A percentile compares a stretch with the other conserved stretches of the same genome.
These are phyloP conservation scores for Penicillium macrosclerotiorum DNA, from an alignment of 495 filamentous ascomycete genomes.

Conservation along the genomic window DNA sequence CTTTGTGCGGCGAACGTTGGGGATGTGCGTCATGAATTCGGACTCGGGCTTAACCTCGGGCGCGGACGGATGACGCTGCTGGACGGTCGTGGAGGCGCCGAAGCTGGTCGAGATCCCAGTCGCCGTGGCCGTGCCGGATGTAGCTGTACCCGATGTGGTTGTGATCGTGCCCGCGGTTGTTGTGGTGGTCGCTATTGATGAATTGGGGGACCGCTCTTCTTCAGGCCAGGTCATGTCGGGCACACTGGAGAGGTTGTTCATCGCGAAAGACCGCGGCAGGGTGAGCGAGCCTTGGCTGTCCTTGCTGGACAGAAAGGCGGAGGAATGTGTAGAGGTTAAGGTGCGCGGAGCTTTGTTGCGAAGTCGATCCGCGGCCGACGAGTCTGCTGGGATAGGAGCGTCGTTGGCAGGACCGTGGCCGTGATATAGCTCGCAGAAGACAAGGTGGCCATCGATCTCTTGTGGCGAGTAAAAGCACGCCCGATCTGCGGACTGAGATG, in stretches of 20 bases:
- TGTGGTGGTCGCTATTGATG: slow-evolving; percentile 44
- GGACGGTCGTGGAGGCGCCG: slow-evolving; percentile 35
- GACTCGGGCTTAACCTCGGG: slow-evolving; percentile 36
- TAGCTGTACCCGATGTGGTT: slow-evolving; percentile 44
- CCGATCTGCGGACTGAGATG: slow-evolving; percentile 70
- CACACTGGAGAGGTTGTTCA: slow-evolving; percentile 39
- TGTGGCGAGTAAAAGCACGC: slow-evolving; percentile 76
- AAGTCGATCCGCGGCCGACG: slow-evolving; percentile 29
- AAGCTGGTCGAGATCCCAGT: slow-evolving; percentile 41
- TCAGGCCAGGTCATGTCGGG: slow-evolving; percentile 22
- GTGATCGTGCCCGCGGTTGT: slow-evolving; percentile 61
- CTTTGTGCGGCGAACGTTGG: slow-evolving; percentile 51
- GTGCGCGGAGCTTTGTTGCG: slow-evolving; percentile 30
- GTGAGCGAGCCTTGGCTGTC: slow-evolving; percentile 37
- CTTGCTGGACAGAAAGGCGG: slow-evolving; percentile 34
- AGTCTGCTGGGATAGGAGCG: slow-evolving; percentile 52
- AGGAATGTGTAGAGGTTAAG: slow-evolving; percentile 38
- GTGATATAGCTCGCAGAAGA: slow-evolving; percentile 75
- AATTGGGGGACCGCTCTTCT: slow-evolving; percentile 29
- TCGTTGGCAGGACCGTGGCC: slow-evolving; percentile 68
- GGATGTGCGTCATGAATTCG: slow-evolving; percentile 52
- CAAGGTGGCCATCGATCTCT: slow-evolving; percentile 68
- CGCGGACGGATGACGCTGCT: slow-evolving; percentile 28
- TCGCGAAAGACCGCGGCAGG: slow-evolving; percentile 46
- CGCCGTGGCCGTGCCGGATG: slow-evolving; percentile 57